Conservation (phyloP, 1,284 basidiomycete genomes). For the Sporisorium scitamineum region DNA sequence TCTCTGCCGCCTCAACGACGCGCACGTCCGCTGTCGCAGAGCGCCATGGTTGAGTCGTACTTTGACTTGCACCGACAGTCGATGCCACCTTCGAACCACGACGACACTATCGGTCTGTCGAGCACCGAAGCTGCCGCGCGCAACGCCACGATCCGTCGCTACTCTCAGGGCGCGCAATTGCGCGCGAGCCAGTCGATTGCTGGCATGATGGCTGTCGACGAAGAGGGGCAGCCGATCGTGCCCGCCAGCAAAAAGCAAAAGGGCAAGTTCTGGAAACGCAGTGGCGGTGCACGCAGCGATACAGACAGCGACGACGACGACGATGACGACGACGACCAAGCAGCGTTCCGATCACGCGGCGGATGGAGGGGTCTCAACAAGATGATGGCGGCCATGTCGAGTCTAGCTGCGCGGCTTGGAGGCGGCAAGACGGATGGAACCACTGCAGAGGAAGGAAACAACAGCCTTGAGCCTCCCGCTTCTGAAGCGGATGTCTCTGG, state of each 20-base stretch:
- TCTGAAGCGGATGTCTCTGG: conserved; percentile 34
- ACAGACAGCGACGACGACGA: conserved; percentile 40
- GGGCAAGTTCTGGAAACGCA: conserved; percentile 48
- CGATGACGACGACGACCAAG: conserved; percentile 23
- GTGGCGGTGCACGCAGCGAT: conserved; percentile 23
- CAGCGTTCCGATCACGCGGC: conserved; percentile 32
- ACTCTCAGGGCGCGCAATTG: conserved; percentile 40
- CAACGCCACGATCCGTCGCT: conserved; percentile 34
- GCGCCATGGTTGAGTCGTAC: conserved; percentile 31
- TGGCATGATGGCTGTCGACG: conserved; percentile 51
- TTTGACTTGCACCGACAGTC: conserved; percentile 26
- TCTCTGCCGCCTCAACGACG: conserved; percentile 27
- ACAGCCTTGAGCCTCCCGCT: conserved; percentile 47
- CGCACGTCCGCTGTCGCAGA: conserved; percentile 34
- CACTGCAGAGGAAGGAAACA: conserved; percentile 23
- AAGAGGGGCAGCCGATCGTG: conserved; percentile 41
- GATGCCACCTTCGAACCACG: conserved; percentile 11
- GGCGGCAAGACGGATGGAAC: conserved; percentile 13
- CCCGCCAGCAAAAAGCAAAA: conserved; percentile 21
- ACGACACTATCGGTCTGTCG: conserved; percentile 25
- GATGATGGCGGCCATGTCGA: conserved; percentile 55
- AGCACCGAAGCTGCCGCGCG: conserved; percentile 45
- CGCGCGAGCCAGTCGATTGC: conserved; percentile 43
- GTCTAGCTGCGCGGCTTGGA: conserved; percentile 31
- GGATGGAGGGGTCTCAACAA: conserved; percentile 57